phyloP scores from a whole-genome alignment of 768 basidiomycete genomes.

The Lentinus tigrinus region DNA sequence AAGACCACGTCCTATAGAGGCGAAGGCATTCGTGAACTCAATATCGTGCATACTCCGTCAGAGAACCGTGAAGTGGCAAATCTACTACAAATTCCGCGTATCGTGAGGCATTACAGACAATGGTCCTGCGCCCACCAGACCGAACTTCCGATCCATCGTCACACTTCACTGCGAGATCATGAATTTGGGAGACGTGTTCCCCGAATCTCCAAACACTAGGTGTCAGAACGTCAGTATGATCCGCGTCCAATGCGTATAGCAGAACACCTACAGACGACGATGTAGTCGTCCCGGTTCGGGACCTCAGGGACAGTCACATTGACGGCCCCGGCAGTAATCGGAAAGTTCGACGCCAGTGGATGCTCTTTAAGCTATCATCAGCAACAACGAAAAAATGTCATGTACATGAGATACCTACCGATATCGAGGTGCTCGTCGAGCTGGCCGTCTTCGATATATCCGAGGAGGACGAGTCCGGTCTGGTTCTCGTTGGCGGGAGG shows the following conservation, averaged over 20 bases:
- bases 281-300: conserved; percentile 37
- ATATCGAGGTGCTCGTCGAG: conserved; percentile 40
- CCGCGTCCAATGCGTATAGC: too few species aligned
- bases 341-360: conserved; percentile 43
- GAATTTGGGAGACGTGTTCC: conserved; percentile 29
- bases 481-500: conserved; percentile 35
- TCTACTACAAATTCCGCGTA: too few species aligned
- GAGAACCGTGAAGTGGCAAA: too few species aligned
- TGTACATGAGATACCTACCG: conserved; percentile 33
- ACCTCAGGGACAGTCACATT: conserved; percentile 38
- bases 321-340: conserved; percentile 36
- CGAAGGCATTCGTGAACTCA: too few species aligned
- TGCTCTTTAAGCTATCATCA: conserved; percentile 28
- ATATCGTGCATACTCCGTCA: too few species aligned
- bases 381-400: neutral
- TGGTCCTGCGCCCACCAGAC: too few species aligned
- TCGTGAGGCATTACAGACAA: too few species aligned
- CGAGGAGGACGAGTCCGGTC: conserved; percentile 46
- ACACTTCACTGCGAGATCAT: conserved; percentile 21
- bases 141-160: too few species aligned
- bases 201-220: conserved; percentile 47
- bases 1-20: too few species aligned
- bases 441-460: conserved; percentile 32
- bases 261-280: conserved; percentile 43
- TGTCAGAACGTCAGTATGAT: neutral